phyloP scores from a whole-genome alignment of 139 green algal genomes.

The Yamagishiella unicocca region DNA sequence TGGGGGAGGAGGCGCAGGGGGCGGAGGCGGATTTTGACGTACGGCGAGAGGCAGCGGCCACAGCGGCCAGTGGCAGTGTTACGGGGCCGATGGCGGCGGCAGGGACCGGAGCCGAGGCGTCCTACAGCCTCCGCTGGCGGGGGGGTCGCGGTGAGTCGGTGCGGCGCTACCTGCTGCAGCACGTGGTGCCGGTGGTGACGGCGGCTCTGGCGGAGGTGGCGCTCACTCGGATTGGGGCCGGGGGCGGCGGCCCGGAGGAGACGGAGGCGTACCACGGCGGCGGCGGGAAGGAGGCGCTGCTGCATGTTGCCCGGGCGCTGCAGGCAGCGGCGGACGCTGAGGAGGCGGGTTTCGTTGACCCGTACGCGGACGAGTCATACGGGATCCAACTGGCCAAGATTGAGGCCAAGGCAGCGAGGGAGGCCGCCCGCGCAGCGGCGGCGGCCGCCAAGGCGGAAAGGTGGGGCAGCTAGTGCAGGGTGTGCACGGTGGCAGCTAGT shows the following conservation, averaged over 20 bases:
- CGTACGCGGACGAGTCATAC: conserved; percentile 49
- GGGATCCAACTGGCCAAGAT: conserved; percentile 53
- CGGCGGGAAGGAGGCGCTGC: conserved; percentile 18
- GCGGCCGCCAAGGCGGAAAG: conserved; percentile 52
- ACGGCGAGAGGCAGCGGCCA: not conserved
- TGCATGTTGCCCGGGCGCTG: conserved; percentile 34
- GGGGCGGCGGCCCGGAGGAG: not conserved
- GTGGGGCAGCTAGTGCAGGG: too few species aligned
- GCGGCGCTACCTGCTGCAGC: conserved; percentile 16
- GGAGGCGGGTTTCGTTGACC: conserved; percentile 37
- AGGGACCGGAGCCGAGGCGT: not conserved
- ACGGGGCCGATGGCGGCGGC: not conserved
- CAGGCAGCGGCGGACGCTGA: conserved; percentile 30
- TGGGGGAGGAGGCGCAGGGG: not conserved
- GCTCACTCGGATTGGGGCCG: not conserved
- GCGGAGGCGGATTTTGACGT: not conserved
- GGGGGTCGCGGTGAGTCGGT: not conserved
- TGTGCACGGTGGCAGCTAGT: too few species aligned
- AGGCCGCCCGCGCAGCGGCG: conserved; percentile 46
- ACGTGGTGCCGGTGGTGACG: conserved; percentile 49
- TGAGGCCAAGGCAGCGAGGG: conserved; percentile 52
- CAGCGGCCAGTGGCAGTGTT: not conserved
- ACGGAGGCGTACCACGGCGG: too few species aligned
- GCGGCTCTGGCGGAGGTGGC: conserved; percentile 45
- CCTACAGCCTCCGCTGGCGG: not conserved